phyloP scores from a whole-genome alignment of 225 moss, liverwort and hornwort species.

The Sphagnum tenellum region DNA sequence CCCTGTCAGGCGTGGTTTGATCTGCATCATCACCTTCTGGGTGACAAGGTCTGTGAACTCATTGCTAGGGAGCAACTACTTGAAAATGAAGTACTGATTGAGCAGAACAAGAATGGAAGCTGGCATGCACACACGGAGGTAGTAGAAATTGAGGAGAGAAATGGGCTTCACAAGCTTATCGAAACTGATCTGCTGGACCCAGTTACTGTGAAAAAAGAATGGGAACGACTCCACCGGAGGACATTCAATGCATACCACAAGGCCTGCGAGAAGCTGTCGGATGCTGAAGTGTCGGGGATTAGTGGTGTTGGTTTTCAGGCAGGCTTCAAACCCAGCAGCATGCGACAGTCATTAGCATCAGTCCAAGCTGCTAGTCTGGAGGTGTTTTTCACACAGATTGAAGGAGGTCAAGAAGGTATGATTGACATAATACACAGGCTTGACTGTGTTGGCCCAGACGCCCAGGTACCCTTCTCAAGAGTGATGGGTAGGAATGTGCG shows the following conservation, averaged over 20 bases:
- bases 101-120: slow-evolving; percentile 34
- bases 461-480: slow-evolving; percentile 64
- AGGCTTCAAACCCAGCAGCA: slow-evolving; percentile 60
- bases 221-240: slow-evolving; percentile 64
- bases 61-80: slow-evolving; percentile 79
- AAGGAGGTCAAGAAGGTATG: slow-evolving; percentile 66
- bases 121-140: slow-evolving; percentile 34
- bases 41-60: slow-evolving; percentile 73
- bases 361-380: slow-evolving; percentile 51
- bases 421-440: slow-evolving; percentile 60
- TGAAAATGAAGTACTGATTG: slow-evolving; percentile 48
- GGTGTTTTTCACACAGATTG: slow-evolving; percentile 58
- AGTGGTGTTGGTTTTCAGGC: slow-evolving; percentile 56
- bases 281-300: slow-evolving; percentile 60
- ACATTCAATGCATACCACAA: slow-evolving; percentile 72
- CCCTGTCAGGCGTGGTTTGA: slow-evolving; percentile 97
- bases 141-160: slow-evolving; percentile 44
- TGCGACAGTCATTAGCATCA: slow-evolving; percentile 68
- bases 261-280: slow-evolving; percentile 62
- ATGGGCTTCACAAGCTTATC: slow-evolving; percentile 50
- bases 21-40: slow-evolving; percentile 76
- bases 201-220: slow-evolving; percentile 45
- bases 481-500: slow-evolving; percentile 66
- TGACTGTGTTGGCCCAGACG: slow-evolving; percentile 59
- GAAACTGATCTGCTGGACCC: slow-evolving; percentile 45